phyloP scores from a whole-genome alignment of 352 stramenopile species.

The Globisporangium acanthophoron region DNA sequence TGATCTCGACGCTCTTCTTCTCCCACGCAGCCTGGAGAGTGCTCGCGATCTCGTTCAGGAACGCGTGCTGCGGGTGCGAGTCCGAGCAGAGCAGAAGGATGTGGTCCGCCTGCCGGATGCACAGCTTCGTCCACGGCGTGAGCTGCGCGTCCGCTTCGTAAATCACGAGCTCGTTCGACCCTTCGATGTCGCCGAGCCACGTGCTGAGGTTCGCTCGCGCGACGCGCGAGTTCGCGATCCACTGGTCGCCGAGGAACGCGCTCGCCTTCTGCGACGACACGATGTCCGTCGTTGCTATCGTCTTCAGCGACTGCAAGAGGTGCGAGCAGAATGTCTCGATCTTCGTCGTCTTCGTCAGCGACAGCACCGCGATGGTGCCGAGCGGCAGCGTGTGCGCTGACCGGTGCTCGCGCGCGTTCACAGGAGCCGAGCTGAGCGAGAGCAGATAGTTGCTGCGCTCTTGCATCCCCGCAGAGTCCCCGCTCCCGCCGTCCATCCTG shows the following conservation, averaged over 20 bases:
- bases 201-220: slow-evolving; percentile 59
- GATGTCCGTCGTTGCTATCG: slow-evolving; percentile 53
- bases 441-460: slow-evolving; percentile 41
- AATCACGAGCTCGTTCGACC: slow-evolving; percentile 69
- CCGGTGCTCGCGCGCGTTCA: slow-evolving; percentile 17
- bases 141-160: slow-evolving; percentile 73
- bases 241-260: slow-evolving; percentile 57
- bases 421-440: slow-evolving; percentile 38
- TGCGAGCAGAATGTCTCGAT: slow-evolving; percentile 73
- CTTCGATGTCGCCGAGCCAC: slow-evolving; percentile 82
- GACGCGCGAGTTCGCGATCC: slow-evolving; percentile 64
- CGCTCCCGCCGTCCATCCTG: slow-evolving; percentile 23
- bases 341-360: slow-evolving; percentile 66
- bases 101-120: slow-evolving; percentile 79
- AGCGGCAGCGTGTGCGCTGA: slow-evolving; percentile 34
- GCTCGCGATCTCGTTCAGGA: slow-evolving; percentile 63
- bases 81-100: slow-evolving; percentile 82
- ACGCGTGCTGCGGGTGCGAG: slow-evolving; percentile 50
- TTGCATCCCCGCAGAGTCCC: slow-evolving; percentile 32
- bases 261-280: slow-evolving; percentile 72
- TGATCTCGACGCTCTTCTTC: slow-evolving; percentile 67
- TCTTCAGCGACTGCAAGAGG: slow-evolving; percentile 55
- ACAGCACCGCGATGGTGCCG: slow-evolving; percentile 72
- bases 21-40: slow-evolving; percentile 69
- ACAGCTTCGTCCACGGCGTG: slow-evolving; percentile 78